These are phyloP conservation scores for Brassica nigra DNA, from an alignment of 345 rosid genomes.

Conservation along the genomic window DNA sequence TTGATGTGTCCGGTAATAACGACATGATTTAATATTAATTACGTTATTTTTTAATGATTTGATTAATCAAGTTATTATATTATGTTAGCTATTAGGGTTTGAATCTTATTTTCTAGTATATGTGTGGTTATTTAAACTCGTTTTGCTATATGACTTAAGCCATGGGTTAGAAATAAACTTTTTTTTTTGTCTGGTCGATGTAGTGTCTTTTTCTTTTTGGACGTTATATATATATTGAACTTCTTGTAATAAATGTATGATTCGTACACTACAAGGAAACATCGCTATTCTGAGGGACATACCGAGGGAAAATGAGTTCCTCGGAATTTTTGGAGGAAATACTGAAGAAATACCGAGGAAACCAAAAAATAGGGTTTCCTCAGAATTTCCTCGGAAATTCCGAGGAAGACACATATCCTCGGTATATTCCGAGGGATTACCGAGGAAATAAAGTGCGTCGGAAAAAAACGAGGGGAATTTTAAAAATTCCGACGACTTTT, in stretches of 20 bases:
- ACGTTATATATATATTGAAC: conserved; percentile 14
- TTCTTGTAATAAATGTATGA: conserved; percentile 25
- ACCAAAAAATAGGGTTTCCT: too few species aligned
- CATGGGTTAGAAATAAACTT: not conserved
- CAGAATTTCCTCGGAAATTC: too few species aligned
- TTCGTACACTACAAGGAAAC: not conserved
- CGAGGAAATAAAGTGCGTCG: too few species aligned
- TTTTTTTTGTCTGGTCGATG: conserved; percentile 2
- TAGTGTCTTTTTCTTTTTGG: conserved; percentile 12
- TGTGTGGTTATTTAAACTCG: conserved; percentile 25
- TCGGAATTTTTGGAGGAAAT: too few species aligned
- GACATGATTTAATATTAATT: conserved; percentile 24
- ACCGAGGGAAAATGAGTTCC: too few species aligned
- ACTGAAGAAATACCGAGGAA: too few species aligned
- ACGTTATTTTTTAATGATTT: conserved; percentile 22
- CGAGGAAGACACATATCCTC: too few species aligned
- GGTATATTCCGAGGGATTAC: too few species aligned
- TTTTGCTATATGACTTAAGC: conserved; percentile 6
- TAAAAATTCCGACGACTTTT: too few species aligned
- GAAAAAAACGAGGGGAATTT: too few species aligned
- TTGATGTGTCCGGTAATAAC: conserved; percentile 35
- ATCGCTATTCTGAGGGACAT: too few species aligned
- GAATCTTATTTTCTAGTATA: conserved; percentile 1
- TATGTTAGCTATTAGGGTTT: conserved; percentile 28
- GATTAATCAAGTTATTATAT: not conserved